These are phyloP conservation scores for Stevia rebaudiana DNA, from an alignment of 140 eudicot genomes.

Conservation along the genomic window DNA sequence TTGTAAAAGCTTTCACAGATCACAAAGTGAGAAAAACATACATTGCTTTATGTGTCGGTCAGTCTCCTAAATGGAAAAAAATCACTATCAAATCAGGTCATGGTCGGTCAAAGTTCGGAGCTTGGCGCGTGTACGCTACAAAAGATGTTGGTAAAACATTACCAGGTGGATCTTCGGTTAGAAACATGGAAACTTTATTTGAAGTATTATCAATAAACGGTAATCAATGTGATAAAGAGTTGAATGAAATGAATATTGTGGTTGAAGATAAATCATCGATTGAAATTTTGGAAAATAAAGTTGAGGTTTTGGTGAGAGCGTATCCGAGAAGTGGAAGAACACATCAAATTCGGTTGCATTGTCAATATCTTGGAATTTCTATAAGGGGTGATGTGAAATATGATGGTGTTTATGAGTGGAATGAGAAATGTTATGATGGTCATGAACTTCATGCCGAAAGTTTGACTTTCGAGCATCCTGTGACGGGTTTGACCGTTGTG, in stretches of 20 bases:
- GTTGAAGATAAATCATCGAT: conserved; percentile 57
- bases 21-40: conserved; percentile 85
- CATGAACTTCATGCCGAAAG: conserved; percentile 93
- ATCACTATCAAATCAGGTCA: conserved; percentile 73
- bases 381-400: conserved; percentile 89
- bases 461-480: conserved; percentile 84
- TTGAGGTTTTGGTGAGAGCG: conserved; percentile 76
- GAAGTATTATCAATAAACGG: conserved; percentile 66
- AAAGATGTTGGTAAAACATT: conserved; percentile 61
- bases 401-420: conserved; percentile 81
- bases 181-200: conserved; percentile 75
- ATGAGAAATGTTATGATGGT: conserved; percentile 49
- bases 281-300: conserved; percentile 36
- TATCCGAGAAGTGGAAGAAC: conserved; percentile 95
- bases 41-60: conserved; percentile 65
- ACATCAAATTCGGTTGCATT: conserved; percentile 94
- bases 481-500: conserved; percentile 51
- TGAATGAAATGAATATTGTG: conserved; percentile 25
- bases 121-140: conserved; percentile 92
- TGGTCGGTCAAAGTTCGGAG: conserved; percentile 94
- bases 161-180: conserved; percentile 80
- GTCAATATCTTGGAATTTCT: conserved; percentile 95
- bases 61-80: conserved; percentile 58
- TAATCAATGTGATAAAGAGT: conserved; percentile 20
- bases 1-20: conserved; percentile 88